These are phyloP conservation scores for Coemansia pectinata DNA, from an alignment of 192 early-diverging fungal genomes.

Conservation along the genomic window DNA sequence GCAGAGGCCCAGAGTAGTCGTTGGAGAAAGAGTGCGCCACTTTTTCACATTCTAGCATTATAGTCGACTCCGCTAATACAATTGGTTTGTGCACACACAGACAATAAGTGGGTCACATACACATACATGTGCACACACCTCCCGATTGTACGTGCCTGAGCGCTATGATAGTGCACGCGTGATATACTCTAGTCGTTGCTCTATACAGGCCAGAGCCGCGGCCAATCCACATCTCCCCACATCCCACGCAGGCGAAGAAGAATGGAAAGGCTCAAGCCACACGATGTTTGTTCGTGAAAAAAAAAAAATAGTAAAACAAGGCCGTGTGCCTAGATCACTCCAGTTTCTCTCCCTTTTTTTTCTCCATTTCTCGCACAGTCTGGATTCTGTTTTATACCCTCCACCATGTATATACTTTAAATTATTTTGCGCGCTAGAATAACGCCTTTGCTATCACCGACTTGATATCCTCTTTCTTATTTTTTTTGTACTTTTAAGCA, in stretches of 20 bases:
- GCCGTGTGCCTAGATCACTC: not conserved
- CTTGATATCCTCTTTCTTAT: not conserved
- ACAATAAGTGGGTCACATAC: not conserved
- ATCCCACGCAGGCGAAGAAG: not conserved
- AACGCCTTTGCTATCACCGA: not conserved
- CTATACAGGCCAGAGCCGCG: not conserved
- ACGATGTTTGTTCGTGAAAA: not conserved
- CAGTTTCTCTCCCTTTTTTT: not conserved
- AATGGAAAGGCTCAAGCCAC: not conserved
- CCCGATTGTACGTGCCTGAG: not conserved
- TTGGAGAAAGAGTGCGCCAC: not conserved
- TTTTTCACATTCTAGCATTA: not conserved
- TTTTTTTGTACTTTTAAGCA: slow-evolving; percentile 3
- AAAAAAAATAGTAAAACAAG: not conserved
- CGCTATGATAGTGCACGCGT: not conserved
- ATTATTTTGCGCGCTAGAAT: not conserved
- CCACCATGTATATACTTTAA: not conserved
- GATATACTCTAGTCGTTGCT: not conserved
- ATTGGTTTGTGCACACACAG: not conserved
- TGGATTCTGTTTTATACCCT: not conserved
- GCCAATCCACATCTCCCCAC: not conserved
- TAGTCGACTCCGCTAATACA: not conserved
- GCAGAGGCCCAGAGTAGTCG: not conserved
- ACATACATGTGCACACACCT: not conserved
- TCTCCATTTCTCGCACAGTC: not conserved